Evolutionary conservation across 2,329 filamentous ascomycete species (phyloP), one percentile per base, ranked within the genome.

Genomic region (Colletotrichum navitas): DNA sequence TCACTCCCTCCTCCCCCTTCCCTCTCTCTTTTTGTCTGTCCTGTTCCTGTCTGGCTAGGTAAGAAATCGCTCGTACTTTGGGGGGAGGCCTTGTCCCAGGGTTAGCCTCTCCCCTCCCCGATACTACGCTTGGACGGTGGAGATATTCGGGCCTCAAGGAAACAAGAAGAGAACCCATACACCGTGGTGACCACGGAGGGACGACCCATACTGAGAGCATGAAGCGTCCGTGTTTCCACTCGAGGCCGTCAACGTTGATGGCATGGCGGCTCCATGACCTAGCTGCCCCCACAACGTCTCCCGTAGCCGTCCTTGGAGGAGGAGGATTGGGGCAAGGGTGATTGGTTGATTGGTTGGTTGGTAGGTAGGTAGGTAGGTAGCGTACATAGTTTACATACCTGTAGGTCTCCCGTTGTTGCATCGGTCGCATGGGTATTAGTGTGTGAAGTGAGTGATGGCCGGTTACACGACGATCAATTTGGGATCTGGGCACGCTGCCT

Each of bases 391-490:
- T 3, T 32, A 34, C 34, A 34, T 34, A 34, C 34, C 8, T 34
- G 34, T 34, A 34, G 7, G 34, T 1, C 4, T 34, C 39, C 29
- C 34, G 29, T 32, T 18, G 36, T 8, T 58, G 12, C 68, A 63
- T 68, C 64, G 59, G 59, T n/a, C 12, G 43, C 6, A n/a, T n/a
- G 7, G 41, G 16, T 21, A 18, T 41, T 26, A 60, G 58, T 52
- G 64, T 59, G 18, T 34, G 21, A 62, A 45, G 51, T 34, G 51
- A 43, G 56, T 63, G n/a, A n/a, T n/a, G 52, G 29, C 64, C 64
- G 58, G 34, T 26, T 52, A 68, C 55, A 29, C 47, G 68, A 63
- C 64, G 68, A 68, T 71, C 68, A 54, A 45, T 29, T 51, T 55
- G 56, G 45, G 5, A 63, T 63, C 58, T 71, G 64, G 43, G 68